Evolutionary conservation across 2,329 filamentous ascomycete genomes (phyloP), one percentile per base, ranked within the genome.

Genomic region (Pseudocercospora crystallina): DNA sequence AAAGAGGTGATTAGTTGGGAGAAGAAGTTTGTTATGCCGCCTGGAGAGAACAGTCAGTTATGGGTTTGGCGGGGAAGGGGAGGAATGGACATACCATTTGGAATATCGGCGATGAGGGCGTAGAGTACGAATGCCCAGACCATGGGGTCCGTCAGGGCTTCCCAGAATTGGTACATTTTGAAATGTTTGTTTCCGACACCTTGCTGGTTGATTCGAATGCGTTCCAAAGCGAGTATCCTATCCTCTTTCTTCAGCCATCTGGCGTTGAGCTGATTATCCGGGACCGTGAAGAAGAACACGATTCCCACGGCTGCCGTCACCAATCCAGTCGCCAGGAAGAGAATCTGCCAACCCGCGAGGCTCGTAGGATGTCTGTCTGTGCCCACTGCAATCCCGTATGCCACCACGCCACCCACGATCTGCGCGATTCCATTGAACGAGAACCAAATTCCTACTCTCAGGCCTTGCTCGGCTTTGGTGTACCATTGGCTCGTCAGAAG

Each of bases 401-500:
- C 81, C 0, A 86, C 69, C 1, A 82, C 57, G 2, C 83, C 83
- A 7, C 83, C 83, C 32, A 86, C 73, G 12, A 86, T 83, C 65
- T 83, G 82, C 0, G 79, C 83, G 45, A 78, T 78, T 2, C 83
- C 83, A 54, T 85, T 85, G 71, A 85, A 86, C 43, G 73, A 78
- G 69, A 87, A 87, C 85, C 85, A 89, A 48, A 87, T 79, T 3
- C 78, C 80, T 1, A 80, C 80, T 8, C 85, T 73, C 0, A 75
- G 71, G 1, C 81, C 82, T 69, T 88, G 85, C 64, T 89, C 85
- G 47, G 76, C 75, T 65, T 83, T 83, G 1, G 86, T 88, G 60
- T 87, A 89, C 85, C 85, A 89, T 69, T 87, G 83, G 3, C 76
- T 80, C 1, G 84, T 87, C 58, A 89, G 77, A 1, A 89, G 73